A percentile compares a stretch with the other conserved stretches of the same genome.
Evolutionary conservation across 352 stramenopile genomes (phyloP).

Genomic region (Globisporangium abappressorium): DNA sequence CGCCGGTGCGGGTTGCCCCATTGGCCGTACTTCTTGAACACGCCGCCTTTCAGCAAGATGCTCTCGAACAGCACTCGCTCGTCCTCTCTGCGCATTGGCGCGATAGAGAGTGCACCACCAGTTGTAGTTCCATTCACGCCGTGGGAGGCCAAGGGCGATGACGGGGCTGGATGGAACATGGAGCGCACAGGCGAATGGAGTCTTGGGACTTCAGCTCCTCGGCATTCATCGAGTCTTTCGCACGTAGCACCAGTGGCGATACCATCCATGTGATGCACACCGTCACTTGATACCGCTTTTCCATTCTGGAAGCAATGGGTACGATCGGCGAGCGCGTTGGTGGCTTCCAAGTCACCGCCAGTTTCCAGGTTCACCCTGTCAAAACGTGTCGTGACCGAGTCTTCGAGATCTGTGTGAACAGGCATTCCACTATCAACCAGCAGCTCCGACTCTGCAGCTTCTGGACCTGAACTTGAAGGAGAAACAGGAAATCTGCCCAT

Average conservation of each 20-base stretch:
- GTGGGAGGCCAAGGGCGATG: background rate
- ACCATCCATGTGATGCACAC: background rate
- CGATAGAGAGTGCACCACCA: background rate
- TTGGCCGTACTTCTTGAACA: conserved; percentile 78
- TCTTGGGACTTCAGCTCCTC: background rate
- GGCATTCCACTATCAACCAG: background rate
- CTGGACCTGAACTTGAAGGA: background rate
- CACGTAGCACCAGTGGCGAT: background rate
- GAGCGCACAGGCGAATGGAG: background rate
- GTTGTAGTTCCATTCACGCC: background rate
- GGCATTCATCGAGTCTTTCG: background rate
- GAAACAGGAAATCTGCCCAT: background rate
- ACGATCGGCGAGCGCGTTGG: background rate
- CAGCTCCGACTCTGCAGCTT: background rate
- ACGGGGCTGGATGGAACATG: background rate
- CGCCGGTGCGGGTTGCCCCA: conserved; percentile 73
- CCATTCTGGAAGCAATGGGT: background rate
- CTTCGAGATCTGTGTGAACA: background rate
- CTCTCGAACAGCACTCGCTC: conserved; percentile 49
- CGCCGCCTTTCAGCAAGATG: conserved; percentile 59
- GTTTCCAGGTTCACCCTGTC: background rate
- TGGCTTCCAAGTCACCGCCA: background rate
- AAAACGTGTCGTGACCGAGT: background rate
- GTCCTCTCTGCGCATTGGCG: conserved; percentile 22
- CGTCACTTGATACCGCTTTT: background rate